phyloP scores from a whole-genome alignment of 2,329 filamentous ascomycete species.

The Gaeumannomyces sp. region DNA sequence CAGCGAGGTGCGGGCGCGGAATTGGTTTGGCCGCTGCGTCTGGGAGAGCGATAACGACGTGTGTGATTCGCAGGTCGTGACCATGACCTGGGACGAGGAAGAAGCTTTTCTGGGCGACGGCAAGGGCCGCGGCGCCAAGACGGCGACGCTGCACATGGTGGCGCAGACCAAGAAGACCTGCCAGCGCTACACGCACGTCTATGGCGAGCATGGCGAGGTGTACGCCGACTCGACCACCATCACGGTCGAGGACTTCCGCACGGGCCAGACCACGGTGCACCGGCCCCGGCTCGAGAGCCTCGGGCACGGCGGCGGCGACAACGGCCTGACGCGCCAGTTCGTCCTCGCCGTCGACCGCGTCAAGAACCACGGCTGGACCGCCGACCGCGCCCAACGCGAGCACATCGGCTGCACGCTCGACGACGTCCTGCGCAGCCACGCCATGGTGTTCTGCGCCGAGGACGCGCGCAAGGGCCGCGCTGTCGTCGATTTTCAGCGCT shows the following conservation, averaged over 20 bases:
- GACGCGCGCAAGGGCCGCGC: conserved; percentile 66
- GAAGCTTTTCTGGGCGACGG: conserved; percentile 4
- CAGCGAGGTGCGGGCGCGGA: conserved; percentile 42
- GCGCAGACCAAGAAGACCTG: conserved; percentile 85
- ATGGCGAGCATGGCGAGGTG: conserved; percentile 81
- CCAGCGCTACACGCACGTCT: conserved; percentile 76
- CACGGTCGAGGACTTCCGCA: conserved; percentile 65
- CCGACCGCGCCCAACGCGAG: conserved; percentile 64
- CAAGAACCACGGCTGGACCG: conserved; percentile 61
- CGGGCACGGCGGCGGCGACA: conserved; percentile 70
- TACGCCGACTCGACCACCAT: conserved; percentile 74
- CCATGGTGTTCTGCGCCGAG: conserved; percentile 89
- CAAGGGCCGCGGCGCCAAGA: conserved; percentile 60
- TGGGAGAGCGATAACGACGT: conserved; percentile 92
- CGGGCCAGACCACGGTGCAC: conserved; percentile 46
- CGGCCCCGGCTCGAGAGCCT: conserved; percentile 55
- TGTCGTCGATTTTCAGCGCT: conserved; percentile 68
- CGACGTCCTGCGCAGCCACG: conserved; percentile 84
- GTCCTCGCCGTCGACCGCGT: conserved; percentile 75
- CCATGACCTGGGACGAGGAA: conserved; percentile 79
- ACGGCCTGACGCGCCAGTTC: conserved; percentile 75
- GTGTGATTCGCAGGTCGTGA: conserved; percentile 86
- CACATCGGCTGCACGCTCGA: conserved; percentile 79
- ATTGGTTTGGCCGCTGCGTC: conserved; percentile 92
- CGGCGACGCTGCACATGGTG: conserved; percentile 88